These are phyloP conservation scores for Ceraceosorus guamensis DNA, from an alignment of 1,284 basidiomycete species.

Conservation along the genomic window DNA sequence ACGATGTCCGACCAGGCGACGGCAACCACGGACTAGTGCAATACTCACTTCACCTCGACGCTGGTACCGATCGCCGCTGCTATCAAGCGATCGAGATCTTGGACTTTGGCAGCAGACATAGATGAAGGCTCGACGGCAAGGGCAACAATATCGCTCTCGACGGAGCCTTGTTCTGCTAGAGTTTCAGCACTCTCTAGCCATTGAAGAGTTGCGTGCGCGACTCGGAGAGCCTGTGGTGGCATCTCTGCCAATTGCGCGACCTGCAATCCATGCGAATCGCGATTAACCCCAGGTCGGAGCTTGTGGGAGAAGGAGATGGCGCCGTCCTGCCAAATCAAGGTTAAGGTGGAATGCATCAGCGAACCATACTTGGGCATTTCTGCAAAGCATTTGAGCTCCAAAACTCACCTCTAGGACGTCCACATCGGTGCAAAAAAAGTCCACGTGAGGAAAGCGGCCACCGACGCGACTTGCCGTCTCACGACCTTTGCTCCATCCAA, in stretches of 20 bases:
- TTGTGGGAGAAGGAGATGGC: slow-evolving; percentile 76
- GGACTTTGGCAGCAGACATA: too few species aligned
- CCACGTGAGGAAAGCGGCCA: slow-evolving; percentile 50
- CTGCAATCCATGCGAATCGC: slow-evolving; percentile 83
- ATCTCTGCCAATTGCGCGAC: slow-evolving; percentile 82
- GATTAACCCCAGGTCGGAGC: slow-evolving; percentile 74
- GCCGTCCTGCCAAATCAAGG: not conserved
- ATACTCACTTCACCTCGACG: too few species aligned
- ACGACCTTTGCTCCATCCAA: slow-evolving; percentile 17
- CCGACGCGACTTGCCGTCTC: not conserved
- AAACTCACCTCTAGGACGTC: slow-evolving; percentile 53
- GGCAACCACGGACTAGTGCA: too few species aligned
- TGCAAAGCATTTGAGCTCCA: not conserved
- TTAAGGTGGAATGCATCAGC: not conserved
- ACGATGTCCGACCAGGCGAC: too few species aligned
- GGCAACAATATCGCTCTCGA: too few species aligned
- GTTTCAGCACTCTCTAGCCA: slow-evolving; percentile 9
- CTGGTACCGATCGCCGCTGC: too few species aligned
- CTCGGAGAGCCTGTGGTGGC: slow-evolving; percentile 59
- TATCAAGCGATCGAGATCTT: too few species aligned
- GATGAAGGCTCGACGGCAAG: too few species aligned
- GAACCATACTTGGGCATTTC: not conserved
- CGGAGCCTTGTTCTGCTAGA: too few species aligned
- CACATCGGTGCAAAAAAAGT: slow-evolving; percentile 83
- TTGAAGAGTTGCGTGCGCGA: slow-evolving; percentile 54